These are phyloP conservation scores for Solanum phureja DNA, from an alignment of 257 asterid genomes.

Conservation along the genomic window DNA sequence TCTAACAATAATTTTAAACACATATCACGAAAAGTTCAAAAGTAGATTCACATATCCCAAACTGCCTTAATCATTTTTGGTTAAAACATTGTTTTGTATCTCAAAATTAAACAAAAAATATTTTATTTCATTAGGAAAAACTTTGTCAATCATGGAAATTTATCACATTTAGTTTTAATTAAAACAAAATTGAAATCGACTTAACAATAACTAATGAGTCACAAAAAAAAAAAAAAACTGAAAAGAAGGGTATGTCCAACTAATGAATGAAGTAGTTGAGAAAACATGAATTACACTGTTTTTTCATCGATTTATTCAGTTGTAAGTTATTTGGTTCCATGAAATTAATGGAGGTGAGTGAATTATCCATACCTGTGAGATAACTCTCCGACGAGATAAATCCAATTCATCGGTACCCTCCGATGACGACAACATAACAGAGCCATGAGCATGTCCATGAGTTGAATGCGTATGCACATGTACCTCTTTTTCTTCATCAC, in stretches of 20 bases:
- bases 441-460: slow-evolving; percentile 16
- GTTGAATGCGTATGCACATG: slow-evolving; percentile 15
- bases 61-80: not conserved
- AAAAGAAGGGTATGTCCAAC: not conserved
- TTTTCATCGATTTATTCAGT: too few species aligned
- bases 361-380: slow-evolving; percentile 10
- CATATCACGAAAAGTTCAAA: not conserved
- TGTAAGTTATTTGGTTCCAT: not conserved
- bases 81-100: not conserved
- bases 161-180: not conserved
- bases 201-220: not conserved
- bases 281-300: too few species aligned
- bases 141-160: not conserved
- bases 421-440: not conserved
- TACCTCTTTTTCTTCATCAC: slow-evolving; percentile 5
- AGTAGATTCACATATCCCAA: not conserved
- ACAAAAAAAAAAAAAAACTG: not conserved
- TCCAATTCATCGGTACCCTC: not conserved
- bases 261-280: too few species aligned
- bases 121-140: not conserved
- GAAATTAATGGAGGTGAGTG: too few species aligned
- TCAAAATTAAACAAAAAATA: not conserved
- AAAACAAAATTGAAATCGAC: not conserved
- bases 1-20: not conserved
- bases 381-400: slow-evolving; percentile 9